Evolutionary conservation across 352 stramenopile species (phyloP).

Genomic region (Globisporangium perplexum): DNA sequence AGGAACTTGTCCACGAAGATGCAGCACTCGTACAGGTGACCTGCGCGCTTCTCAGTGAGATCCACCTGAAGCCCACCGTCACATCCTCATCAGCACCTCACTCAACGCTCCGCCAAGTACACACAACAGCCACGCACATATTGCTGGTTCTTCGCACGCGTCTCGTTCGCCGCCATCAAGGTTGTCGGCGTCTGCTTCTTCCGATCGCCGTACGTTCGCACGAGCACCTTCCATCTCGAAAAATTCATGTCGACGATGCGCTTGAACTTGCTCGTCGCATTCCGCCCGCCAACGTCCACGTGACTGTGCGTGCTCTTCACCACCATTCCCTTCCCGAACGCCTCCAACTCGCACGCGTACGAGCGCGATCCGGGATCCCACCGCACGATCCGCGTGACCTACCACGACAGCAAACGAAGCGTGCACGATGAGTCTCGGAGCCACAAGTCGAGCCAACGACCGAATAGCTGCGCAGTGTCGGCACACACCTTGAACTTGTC

Average conservation of each 20-base stretch:
- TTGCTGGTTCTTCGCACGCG: constrained; percentile 29
- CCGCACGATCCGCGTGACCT: constrained; percentile 10
- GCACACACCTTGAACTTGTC: constrained; percentile 18
- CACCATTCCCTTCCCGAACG: constrained; percentile 25
- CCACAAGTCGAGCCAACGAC: background rate
- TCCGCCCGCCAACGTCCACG: constrained; percentile 27
- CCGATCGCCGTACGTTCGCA: constrained; percentile 41
- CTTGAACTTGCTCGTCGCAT: constrained; percentile 24
- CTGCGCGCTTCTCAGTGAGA: constrained; percentile 12
- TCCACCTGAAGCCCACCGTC: constrained; percentile 7
- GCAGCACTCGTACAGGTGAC: constrained; percentile 39
- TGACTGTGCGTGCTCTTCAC: constrained; percentile 22
- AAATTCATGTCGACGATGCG: constrained; percentile 34
- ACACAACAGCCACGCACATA: constrained; percentile 5
- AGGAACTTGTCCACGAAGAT: constrained; percentile 38
- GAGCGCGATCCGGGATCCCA: background rate
- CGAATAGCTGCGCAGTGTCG: background rate
- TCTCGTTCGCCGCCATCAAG: constrained; percentile 70
- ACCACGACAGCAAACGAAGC: background rate
- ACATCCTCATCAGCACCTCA: background rate
- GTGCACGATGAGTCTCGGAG: background rate
- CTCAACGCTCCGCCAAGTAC: constrained; percentile 4
- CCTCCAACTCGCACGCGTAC: constrained; percentile 28
- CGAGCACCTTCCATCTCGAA: constrained; percentile 38
- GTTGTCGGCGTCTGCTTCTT: constrained; percentile 35